Evolutionary conservation across 2,329 filamentous ascomycete species (phyloP).

Genomic region (Pseudogymnoascus sp.): DNA sequence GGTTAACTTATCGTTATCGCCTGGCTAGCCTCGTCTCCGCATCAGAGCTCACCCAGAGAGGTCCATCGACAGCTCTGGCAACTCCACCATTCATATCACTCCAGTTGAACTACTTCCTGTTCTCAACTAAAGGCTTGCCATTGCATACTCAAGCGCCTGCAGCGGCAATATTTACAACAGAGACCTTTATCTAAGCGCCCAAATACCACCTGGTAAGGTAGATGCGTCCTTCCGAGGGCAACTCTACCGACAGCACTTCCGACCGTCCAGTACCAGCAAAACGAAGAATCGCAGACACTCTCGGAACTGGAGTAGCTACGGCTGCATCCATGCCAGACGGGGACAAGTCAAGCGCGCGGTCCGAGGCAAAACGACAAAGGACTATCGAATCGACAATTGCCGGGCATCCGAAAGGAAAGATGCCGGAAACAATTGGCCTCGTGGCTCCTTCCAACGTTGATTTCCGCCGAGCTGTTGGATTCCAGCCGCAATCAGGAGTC

Average conservation of each 20-base stretch:
- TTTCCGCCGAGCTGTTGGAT: slow-evolving; percentile 25
- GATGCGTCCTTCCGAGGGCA: slow-evolving; percentile 24
- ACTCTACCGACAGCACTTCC: slow-evolving; percentile 17
- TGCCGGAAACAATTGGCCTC: neutral
- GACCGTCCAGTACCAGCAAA: slow-evolving; percentile 16
- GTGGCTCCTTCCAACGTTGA: neutral
- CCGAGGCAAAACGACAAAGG: slow-evolving; percentile 10
- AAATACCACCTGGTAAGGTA: slow-evolving; percentile 19
- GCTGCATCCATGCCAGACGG: slow-evolving; percentile 14
- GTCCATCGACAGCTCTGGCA: neutral
- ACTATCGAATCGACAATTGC: neutral
- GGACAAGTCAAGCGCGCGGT: slow-evolving; percentile 6
- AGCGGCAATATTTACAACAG: slow-evolving; percentile 5
- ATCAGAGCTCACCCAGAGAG: neutral
- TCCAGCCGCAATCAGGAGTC: slow-evolving; percentile 67
- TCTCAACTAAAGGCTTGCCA: neutral
- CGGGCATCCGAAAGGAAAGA: neutral
- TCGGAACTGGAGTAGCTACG: neutral
- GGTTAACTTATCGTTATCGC: slow-evolving; percentile 6
- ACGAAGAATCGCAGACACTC: slow-evolving; percentile 15
- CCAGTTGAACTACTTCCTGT: neutral
- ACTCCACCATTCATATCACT: neutral
- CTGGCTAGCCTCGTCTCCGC: neutral
- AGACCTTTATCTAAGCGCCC: neutral
- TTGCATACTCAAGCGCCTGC: neutral